These are phyloP conservation scores for Trypanosoma theileri DNA, from an alignment of 208 protist genomes.

Conservation along the genomic window DNA sequence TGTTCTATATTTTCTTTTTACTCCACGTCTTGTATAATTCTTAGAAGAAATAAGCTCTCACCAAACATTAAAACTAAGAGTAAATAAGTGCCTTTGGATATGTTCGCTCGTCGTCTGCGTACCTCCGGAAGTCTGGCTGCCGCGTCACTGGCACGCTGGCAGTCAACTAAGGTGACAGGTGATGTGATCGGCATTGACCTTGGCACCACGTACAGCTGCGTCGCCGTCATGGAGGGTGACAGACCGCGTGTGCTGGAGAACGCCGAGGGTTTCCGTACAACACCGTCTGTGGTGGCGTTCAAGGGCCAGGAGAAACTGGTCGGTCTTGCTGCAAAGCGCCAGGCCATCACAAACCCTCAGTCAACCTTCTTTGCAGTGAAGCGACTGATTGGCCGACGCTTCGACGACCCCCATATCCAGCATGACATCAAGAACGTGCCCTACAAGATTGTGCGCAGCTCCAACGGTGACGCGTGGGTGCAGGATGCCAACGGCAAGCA, in stretches of 20 bases:
- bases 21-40: no score
- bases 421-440: constrained; percentile 93
- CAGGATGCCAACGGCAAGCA: constrained; percentile 81
- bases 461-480: constrained; percentile 45
- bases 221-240: no score
- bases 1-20: no score
- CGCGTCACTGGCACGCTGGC: constrained; percentile 40
- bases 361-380: constrained; percentile 96
- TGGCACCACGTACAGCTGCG: no score
- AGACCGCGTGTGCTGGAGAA: constrained; percentile 74
- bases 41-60: no score
- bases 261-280: constrained; percentile 99
- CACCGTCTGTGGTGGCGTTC: constrained; percentile 99
- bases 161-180: constrained; percentile 55
- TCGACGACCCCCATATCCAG: constrained; percentile 88
- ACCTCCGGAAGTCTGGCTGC: constrained; percentile 28
- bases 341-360: constrained; percentile 80
- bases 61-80: constrained; percentile 4
- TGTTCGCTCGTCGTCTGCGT: constrained; percentile 66
- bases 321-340: constrained; percentile 95
- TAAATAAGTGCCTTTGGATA: background rate
- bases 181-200: no score
- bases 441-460: constrained; percentile 82
- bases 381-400: constrained; percentile 92
- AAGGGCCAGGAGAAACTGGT: constrained; percentile 94